A percentile compares a stretch with the other conserved stretches of the same genome.
Conservation (phyloP, 2,329 filamentous ascomycete species). For the Aspergillus sp. region DNA sequence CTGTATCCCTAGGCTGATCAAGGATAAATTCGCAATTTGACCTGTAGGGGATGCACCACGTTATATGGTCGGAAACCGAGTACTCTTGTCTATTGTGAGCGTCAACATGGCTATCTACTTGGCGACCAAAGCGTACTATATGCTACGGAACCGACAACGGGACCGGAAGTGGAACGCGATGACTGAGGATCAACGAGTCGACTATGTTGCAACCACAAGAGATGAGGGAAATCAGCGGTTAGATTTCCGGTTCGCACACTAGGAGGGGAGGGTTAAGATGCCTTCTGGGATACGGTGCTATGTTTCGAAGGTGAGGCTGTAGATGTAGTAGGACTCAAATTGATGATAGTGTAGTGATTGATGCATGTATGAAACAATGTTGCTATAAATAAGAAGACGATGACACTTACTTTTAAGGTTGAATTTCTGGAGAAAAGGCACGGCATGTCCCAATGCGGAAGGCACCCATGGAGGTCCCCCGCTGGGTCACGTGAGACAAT, state of each 20-base stretch:
- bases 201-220: constrained; percentile 34
- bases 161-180: constrained; percentile 37
- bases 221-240: constrained; percentile 38
- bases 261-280: background rate
- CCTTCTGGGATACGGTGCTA: background rate
- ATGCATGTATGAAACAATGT: background rate
- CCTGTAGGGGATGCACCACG: constrained; percentile 54
- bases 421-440: background rate
- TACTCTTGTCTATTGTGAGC: constrained; percentile 52
- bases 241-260: constrained; percentile 41
- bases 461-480: background rate
- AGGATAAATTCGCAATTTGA: constrained; percentile 32
- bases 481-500: background rate
- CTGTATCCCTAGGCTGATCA: background rate
- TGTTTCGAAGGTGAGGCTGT: background rate
- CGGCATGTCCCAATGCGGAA: background rate
- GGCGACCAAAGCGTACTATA: constrained; percentile 37
- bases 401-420: background rate
- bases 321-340: background rate
- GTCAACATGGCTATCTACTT: constrained; percentile 47
- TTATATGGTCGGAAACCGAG: constrained; percentile 57
- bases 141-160: constrained; percentile 29
- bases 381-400: background rate
- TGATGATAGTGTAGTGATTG: background rate
- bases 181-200: constrained; percentile 29